Percentiles rank a stretch among this genome's conserved stretches.
phyloP scores from a whole-genome alignment of 2,329 filamentous ascomycete species.

The Escovopsis sp. region DNA sequence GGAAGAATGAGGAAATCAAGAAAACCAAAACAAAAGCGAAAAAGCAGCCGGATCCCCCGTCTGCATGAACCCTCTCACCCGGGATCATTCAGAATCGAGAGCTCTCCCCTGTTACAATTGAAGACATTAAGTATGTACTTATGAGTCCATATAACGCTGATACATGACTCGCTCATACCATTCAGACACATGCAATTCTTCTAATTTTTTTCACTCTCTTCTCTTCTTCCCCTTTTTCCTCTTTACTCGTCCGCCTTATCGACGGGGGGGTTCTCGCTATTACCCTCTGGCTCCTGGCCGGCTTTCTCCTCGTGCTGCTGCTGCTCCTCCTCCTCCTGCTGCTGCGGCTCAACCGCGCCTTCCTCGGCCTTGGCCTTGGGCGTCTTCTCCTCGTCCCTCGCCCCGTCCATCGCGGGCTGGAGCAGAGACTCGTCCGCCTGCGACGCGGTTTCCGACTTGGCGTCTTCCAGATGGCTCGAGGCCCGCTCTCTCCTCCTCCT shows the following conservation, averaged over 20 bases:
- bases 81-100: too few species aligned
- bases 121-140: constrained; percentile 24
- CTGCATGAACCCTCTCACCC: too few species aligned
- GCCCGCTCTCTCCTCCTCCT: constrained; percentile 52
- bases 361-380: not conserved
- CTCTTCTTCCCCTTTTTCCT: not conserved
- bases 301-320: not conserved
- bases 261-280: constrained; percentile 1
- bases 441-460: constrained; percentile 11
- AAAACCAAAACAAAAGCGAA: too few species aligned
- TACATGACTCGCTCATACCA: constrained; percentile 8
- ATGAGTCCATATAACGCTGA: constrained; percentile 12
- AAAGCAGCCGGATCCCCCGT: too few species aligned
- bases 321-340: not conserved
- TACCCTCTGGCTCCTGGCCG: not conserved
- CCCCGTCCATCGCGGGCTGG: constrained; percentile 3
- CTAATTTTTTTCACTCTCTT: constrained; percentile 5
- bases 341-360: not conserved
- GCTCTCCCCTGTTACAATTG: constrained; percentile 10
- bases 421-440: constrained; percentile 6
- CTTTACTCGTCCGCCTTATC: not conserved
- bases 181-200: constrained; percentile 5
- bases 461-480: constrained; percentile 18
- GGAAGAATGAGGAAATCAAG: too few species aligned
- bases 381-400: constrained; percentile 5